Percentiles rank a stretch among this genome's conserved stretches.
Evolutionary conservation across 305 asterid species (phyloP).

Genomic region (Fraxinus paxiana): DNA sequence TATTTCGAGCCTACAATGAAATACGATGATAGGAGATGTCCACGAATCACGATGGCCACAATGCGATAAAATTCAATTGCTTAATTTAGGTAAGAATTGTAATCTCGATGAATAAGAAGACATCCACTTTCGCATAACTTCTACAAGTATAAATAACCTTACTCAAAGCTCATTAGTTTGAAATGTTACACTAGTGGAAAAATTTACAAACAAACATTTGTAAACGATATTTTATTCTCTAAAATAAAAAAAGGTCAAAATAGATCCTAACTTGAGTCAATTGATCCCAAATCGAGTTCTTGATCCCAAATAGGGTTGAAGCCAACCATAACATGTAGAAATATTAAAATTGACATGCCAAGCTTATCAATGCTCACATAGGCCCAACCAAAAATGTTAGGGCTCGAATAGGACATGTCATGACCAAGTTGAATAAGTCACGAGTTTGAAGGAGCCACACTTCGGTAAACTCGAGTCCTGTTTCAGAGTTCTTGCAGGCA

Average conservation of each 20-base stretch:
- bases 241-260: too few species aligned
- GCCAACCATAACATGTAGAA: not conserved
- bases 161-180: not conserved
- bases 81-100: not conserved
- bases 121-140: not conserved
- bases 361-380: too few species aligned
- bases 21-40: not conserved
- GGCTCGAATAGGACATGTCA: too few species aligned
- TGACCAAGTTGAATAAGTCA: not conserved
- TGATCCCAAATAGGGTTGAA: not conserved
- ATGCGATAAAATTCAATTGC: too few species aligned
- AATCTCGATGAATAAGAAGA: not conserved
- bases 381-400: too few species aligned
- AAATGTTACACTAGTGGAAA: not conserved
- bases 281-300: too few species aligned
- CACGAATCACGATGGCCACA: not conserved
- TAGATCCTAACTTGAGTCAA: too few species aligned
- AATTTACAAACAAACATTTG: too few species aligned
- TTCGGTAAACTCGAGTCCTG: not conserved
- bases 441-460: not conserved
- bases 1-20: too few species aligned
- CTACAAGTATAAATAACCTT: not conserved
- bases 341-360: too few species aligned
- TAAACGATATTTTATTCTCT: not conserved
- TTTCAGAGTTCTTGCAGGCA: not conserved